Percentiles rank a stretch among this genome's conserved stretches.
Conservation (phyloP, 495 filamentous ascomycete genomes). For the Halenospora varia region DNA sequence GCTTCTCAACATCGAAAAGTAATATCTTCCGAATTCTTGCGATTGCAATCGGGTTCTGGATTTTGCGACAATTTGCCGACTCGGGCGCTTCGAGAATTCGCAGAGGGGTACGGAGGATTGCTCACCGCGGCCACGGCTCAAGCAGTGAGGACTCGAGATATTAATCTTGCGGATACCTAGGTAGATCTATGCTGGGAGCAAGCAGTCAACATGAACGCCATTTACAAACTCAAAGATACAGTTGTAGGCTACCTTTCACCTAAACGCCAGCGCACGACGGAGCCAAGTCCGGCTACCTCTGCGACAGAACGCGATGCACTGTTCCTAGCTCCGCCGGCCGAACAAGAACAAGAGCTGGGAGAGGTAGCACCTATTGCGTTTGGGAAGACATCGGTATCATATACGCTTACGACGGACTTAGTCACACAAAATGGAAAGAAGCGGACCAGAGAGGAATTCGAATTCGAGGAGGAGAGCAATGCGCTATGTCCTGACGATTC, state of each 20-base stretch:
- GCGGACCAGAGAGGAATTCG: slow-evolving; percentile 12
- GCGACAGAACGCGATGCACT: not conserved
- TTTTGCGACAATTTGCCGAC: no score
- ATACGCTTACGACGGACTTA: no score
- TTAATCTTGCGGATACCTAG: no score
- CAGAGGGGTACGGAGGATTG: no score
- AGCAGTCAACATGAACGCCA: slow-evolving; percentile 19
- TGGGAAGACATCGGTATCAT: no score
- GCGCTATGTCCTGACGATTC: slow-evolving; percentile 14
- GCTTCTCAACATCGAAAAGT: not conserved
- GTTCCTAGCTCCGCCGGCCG: slow-evolving; percentile 10
- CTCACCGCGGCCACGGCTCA: no score
- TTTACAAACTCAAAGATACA: slow-evolving; percentile 17
- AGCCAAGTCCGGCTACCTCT: slow-evolving; percentile 7
- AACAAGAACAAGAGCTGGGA: slow-evolving; percentile 13
- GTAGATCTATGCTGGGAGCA: not conserved
- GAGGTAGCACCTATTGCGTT: slow-evolving; percentile 4
- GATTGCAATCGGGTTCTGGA: no score
- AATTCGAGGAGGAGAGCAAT: not conserved
- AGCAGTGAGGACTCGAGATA: no score
- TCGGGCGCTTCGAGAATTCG: no score
- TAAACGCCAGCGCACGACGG: slow-evolving; percentile 24
- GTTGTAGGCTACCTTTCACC: slow-evolving; percentile 21
- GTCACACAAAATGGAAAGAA: slow-evolving; percentile 19
- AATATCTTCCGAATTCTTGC: no score